A percentile compares a stretch with the other conserved stretches of the same genome.
Evolutionary conservation across 768 basidiomycete species (phyloP).

Genomic region (Termitomyces bulborhizus): DNA sequence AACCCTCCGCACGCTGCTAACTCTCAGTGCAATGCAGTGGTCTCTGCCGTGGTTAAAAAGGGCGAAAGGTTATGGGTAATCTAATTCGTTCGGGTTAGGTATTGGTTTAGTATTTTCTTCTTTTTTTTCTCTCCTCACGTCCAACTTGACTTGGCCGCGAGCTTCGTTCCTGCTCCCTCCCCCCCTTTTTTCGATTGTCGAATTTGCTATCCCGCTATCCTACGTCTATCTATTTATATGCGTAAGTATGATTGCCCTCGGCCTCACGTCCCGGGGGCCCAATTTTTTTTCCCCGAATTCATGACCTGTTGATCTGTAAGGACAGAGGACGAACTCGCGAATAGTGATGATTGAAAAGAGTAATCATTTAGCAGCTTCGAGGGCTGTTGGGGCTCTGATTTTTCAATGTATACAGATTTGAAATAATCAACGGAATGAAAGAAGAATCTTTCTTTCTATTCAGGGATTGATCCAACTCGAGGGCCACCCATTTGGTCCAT

Average conservation of each 20-base stretch:
- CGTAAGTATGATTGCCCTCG: slow-evolving; percentile 11
- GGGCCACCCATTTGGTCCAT: no score
- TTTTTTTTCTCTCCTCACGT: neutral
- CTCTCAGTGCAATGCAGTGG: slow-evolving; percentile 3
- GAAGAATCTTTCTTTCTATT: no score
- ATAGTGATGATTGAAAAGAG: no score
- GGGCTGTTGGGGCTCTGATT: no score
- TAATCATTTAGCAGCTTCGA: no score
- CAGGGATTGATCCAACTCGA: no score
- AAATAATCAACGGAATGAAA: no score
- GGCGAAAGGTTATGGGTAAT: neutral
- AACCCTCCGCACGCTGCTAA: slow-evolving; percentile 6
- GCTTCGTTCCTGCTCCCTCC: neutral
- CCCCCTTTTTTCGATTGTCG: neutral
- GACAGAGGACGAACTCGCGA: no score
- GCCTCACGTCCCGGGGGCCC: no score
- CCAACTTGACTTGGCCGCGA: neutral
- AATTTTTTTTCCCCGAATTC: no score
- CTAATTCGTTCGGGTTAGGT: slow-evolving; percentile 6
- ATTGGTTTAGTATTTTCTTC: slow-evolving; percentile 12
- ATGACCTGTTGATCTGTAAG: no score
- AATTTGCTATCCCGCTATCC: slow-evolving; percentile 7
- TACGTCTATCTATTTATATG: slow-evolving; percentile 9
- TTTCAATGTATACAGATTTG: no score
- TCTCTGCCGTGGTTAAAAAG: neutral